A percentile compares a stretch with the other conserved stretches of the same genome.
phyloP scores from a whole-genome alignment of 768 basidiomycete species.

The Termitomyces sp. region DNA sequence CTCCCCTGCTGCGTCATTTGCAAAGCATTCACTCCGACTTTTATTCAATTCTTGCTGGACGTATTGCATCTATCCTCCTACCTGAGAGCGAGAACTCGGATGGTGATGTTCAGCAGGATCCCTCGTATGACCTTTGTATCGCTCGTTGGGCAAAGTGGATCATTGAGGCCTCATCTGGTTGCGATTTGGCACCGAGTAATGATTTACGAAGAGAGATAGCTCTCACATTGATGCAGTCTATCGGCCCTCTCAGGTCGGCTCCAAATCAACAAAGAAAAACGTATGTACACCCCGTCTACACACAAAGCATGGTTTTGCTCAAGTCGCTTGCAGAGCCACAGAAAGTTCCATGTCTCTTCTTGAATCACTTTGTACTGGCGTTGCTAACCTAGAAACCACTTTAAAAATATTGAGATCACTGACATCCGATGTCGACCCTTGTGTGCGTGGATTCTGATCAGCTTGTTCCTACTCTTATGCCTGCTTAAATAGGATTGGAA shows the following conservation, averaged over 20 bases:
- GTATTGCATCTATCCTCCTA: slow-evolving; percentile 34
- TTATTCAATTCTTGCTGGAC: slow-evolving; percentile 38
- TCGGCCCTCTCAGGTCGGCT: slow-evolving; percentile 33
- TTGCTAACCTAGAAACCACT: slow-evolving; percentile 26
- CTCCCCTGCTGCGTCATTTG: slow-evolving; percentile 55
- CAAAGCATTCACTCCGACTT: slow-evolving; percentile 52
- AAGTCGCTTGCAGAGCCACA: slow-evolving; percentile 10
- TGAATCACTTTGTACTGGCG: slow-evolving; percentile 30
- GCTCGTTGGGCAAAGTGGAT: slow-evolving; percentile 71
- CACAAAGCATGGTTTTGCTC: not conserved
- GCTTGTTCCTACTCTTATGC: not conserved
- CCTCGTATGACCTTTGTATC: slow-evolving; percentile 51
- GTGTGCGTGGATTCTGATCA: slow-evolving; percentile 14
- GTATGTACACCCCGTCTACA: slow-evolving; percentile 21
- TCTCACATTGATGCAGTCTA: slow-evolving; percentile 37
- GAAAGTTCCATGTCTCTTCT: slow-evolving; percentile 29
- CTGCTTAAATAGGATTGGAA: slow-evolving; percentile 39
- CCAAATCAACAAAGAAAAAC: slow-evolving; percentile 18
- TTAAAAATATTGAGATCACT: slow-evolving; percentile 18
- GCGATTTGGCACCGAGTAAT: slow-evolving; percentile 22
- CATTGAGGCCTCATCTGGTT: slow-evolving; percentile 31
- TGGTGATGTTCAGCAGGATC: slow-evolving; percentile 23
- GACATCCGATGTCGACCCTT: slow-evolving; percentile 8
- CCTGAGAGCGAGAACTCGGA: slow-evolving; percentile 6
- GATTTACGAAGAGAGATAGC: slow-evolving; percentile 43